phyloP scores from a whole-genome alignment of 1,284 basidiomycete species.

The Trametes hirsuta region DNA sequence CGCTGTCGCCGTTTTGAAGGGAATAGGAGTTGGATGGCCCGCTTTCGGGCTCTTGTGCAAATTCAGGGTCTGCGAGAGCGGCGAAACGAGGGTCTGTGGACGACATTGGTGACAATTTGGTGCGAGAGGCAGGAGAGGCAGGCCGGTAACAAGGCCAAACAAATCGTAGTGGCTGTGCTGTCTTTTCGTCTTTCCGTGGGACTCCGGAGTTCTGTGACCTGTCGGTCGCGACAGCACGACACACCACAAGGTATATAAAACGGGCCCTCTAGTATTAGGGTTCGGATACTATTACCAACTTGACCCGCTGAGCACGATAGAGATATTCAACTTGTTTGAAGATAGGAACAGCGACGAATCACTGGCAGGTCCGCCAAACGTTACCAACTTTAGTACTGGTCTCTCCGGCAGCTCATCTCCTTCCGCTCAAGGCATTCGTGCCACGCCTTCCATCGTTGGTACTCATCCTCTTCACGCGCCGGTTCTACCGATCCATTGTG shows the following conservation, averaged over 20 bases:
- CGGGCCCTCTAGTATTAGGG: no score
- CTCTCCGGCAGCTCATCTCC: no score
- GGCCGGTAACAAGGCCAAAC: constrained; percentile 13
- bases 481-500: no score
- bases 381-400: no score
- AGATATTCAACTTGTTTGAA: no score
- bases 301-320: no score
- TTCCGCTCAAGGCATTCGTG: background rate
- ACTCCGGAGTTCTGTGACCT: no score
- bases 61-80: constrained; percentile 28
- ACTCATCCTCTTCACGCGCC: background rate
- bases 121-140: constrained; percentile 3
- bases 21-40: constrained; percentile 8
- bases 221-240: no score
- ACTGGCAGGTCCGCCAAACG: no score
- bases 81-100: constrained; percentile 31
- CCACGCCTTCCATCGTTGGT: background rate
- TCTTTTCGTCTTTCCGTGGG: background rate
- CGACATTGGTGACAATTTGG: constrained; percentile 8
- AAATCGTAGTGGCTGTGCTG: constrained; percentile 15
- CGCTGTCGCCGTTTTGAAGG: constrained; percentile 1
- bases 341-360: no score
- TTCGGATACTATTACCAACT: no score
- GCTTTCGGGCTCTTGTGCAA: constrained; percentile 15
- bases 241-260: no score